Conservation (phyloP, 371 early-diverging fungal genomes). For the Furculomyces boomerangus region DNA sequence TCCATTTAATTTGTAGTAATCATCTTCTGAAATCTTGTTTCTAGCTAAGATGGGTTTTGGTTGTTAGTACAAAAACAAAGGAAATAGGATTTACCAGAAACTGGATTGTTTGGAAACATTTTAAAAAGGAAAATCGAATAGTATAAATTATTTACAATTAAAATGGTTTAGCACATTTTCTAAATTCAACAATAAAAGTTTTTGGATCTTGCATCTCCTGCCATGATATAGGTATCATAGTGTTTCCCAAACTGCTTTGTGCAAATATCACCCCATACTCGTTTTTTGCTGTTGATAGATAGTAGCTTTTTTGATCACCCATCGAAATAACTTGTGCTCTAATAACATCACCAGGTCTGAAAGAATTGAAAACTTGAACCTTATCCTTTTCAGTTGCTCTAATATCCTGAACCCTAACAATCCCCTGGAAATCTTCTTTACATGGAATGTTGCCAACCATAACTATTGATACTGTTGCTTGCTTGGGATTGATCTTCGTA, state of each 20-base stretch:
- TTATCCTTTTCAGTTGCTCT: conserved; percentile 86
- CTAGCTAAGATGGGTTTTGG: background rate
- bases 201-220: conserved; percentile 92
- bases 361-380: conserved; percentile 75
- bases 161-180: conserved; percentile 88
- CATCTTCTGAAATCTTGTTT: conserved; percentile 22
- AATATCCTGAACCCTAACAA: conserved; percentile 76
- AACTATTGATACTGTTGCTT: conserved; percentile 75
- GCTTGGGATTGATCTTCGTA: conserved; percentile 61
- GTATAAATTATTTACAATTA: conserved; percentile 5
- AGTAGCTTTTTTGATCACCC: conserved; percentile 81
- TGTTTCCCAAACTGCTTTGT: conserved; percentile 63
- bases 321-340: conserved; percentile 67
- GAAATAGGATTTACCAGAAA: background rate
- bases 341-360: conserved; percentile 89
- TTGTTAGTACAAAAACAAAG: background rate
- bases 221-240: conserved; percentile 93
- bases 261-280: conserved; percentile 90
- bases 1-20: conserved; percentile 54
- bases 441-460: conserved; percentile 71
- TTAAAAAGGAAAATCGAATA: background rate
- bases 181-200: conserved; percentile 61
- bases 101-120: background rate
- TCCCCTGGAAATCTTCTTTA: conserved; percentile 80
- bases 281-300: conserved; percentile 80